Conservation (phyloP, 805 yeast genomes). For the Candida loeiensis region DNA sequence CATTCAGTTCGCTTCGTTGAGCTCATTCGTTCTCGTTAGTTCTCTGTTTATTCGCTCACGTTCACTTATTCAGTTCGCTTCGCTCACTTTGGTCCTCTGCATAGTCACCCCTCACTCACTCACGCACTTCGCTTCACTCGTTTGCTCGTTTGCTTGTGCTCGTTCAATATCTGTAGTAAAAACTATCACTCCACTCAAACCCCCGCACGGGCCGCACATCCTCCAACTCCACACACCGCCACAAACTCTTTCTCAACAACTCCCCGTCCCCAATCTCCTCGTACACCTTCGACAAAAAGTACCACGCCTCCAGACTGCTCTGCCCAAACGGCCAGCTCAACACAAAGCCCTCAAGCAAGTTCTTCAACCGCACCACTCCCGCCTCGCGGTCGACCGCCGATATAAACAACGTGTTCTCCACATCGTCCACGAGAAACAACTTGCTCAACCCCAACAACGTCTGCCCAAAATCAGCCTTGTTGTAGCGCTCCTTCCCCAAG, state of each 20-base stretch:
- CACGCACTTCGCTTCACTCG: background rate
- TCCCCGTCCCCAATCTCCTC: slow-evolving; percentile 53
- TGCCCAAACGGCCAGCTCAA: slow-evolving; percentile 39
- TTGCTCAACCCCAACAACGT: slow-evolving; percentile 55
- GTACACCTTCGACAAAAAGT: slow-evolving; percentile 59
- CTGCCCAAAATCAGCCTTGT: slow-evolving; percentile 39
- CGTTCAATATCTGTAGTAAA: slow-evolving; percentile 11
- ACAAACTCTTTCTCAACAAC: slow-evolving; percentile 46
- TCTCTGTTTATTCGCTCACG: no score
- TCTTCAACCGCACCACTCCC: slow-evolving; percentile 55
- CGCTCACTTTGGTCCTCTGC: no score
- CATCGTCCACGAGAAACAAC: slow-evolving; percentile 44
- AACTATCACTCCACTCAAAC: slow-evolving; percentile 28
- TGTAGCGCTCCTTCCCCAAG: slow-evolving; percentile 22
- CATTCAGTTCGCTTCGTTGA: no score
- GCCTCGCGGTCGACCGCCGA: slow-evolving; percentile 56
- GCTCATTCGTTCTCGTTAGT: no score
- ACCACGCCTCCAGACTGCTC: slow-evolving; percentile 61
- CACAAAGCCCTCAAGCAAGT: slow-evolving; percentile 37
- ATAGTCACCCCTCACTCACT: no score
- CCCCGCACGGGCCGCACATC: slow-evolving; percentile 55
- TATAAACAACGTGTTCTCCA: slow-evolving; percentile 39
- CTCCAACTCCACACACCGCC: slow-evolving; percentile 64
- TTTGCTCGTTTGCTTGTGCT: no score
- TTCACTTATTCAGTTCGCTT: no score